Base-by-base conservation (phyloP, 2,329 filamentous ascomycete species). In the Fusarium transvaalense region DNA sequence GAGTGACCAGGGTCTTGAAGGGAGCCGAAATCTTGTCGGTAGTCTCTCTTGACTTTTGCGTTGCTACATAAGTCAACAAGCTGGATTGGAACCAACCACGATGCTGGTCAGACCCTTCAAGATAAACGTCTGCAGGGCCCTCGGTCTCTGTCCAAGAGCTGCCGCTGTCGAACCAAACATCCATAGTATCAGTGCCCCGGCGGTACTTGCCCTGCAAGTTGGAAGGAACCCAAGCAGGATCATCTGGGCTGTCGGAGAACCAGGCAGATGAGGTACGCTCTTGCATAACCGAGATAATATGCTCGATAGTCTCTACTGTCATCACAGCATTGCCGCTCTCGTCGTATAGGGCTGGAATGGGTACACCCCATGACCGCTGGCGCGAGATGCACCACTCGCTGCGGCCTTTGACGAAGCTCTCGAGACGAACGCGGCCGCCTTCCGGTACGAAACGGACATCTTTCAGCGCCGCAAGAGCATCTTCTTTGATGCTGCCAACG, bases 151-250 rank as follows among this genome's bases (percentile, higher is more conserved):
- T 91, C 96, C 96, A 99, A 75, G 93, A 97, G 50, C 92, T 97
- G 8, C 96, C 96, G 70, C 96, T 98, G 78, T 99, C 96, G 73
- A 99, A 99, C 96, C 96, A 99, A 12, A 99, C 96, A 78, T 99
- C 96, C 96, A 99, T 99, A 0, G 96, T 99, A 75, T 99, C 96
- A 42, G 85, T 92, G 15, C 95, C 95, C 66, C 96, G 91, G 47
- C 86, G 83, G 76, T 91, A 96, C 7, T 81, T 76, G 10, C 83
- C 83, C 15, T 84, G 81, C 3, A 97, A 82, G 12, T 87, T 85
- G 8, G 87, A 79, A 3, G 90, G 88, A 32, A 97, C 84, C 95
- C 95, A 99, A 1, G 87, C 88, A 25, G 85, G 81, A 53, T 98
- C 94, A 64, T 94, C 86, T 3, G 85, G 82, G 15, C 86, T 82